These are phyloP conservation scores for Diplodia mutila DNA, from an alignment of 2,329 filamentous ascomycete species.

Conservation along the genomic window DNA sequence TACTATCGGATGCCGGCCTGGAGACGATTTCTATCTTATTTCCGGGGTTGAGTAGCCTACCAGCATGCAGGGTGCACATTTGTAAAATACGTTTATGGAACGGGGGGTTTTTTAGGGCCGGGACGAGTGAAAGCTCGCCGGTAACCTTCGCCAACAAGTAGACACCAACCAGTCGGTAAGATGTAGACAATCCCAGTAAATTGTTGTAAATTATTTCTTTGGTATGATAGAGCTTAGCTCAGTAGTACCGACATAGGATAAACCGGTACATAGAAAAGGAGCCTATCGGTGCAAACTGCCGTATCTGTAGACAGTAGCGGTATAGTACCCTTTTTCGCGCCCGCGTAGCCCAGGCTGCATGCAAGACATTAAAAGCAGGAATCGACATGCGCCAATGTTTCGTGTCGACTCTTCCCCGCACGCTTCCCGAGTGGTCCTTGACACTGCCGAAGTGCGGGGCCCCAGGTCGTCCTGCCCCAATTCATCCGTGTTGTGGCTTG, in stretches of 20 bases:
- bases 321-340: background rate
- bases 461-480: background rate
- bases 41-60: background rate
- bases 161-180: no score
- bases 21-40: background rate
- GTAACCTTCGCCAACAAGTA: no score
- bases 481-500: background rate
- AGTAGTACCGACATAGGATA: no score
- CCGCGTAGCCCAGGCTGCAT: background rate
- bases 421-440: background rate
- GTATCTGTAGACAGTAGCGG: background rate
- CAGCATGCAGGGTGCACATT: background rate
- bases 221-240: no score
- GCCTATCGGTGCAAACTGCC: background rate
- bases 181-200: no score
- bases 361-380: background rate
- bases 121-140: no score
- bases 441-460: conserved; percentile 7
- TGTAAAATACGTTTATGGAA: background rate
- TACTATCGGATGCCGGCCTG: conserved; percentile 5
- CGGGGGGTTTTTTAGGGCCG: no score
- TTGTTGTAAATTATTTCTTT: no score
- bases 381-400: background rate
- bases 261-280: background rate
- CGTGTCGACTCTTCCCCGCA: conserved; percentile 7